Conservation (phyloP, 2,329 filamentous ascomycete genomes). For the Fusarium sp. region DNA sequence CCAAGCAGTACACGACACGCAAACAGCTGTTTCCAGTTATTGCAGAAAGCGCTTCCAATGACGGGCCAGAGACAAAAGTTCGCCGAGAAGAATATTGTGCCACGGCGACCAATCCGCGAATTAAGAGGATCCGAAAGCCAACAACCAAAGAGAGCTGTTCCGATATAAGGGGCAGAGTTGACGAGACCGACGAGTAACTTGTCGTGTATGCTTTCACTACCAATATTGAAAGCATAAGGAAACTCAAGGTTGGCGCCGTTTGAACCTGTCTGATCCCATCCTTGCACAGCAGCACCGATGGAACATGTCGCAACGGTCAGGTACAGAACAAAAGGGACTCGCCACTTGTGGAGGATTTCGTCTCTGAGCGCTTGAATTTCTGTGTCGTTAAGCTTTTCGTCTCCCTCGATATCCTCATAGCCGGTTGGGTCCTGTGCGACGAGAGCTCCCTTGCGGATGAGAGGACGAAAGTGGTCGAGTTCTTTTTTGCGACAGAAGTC, state of each 20-base stretch:
- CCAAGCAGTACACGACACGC: constrained; percentile 78
- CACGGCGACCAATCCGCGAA: constrained; percentile 56
- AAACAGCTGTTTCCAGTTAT: constrained; percentile 78
- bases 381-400: constrained; percentile 66
- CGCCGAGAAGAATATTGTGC: constrained; percentile 77
- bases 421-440: constrained; percentile 76
- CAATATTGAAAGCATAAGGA: constrained; percentile 62
- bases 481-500: constrained; percentile 70
- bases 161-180: constrained; percentile 67
- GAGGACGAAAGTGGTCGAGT: constrained; percentile 65
- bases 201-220: constrained; percentile 48
- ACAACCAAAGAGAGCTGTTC: constrained; percentile 64
- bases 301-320: constrained; percentile 76
- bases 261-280: constrained; percentile 74
- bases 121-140: constrained; percentile 75
- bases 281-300: constrained; percentile 76
- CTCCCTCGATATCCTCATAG: constrained; percentile 68
- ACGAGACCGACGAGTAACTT: constrained; percentile 72
- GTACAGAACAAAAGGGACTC: constrained; percentile 70
- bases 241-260: constrained; percentile 74
- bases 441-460: constrained; percentile 76
- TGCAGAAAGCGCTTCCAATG: constrained; percentile 76
- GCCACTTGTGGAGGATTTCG: constrained; percentile 76
- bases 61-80: constrained; percentile 77
- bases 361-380: constrained; percentile 70